Evolutionary conservation across 1,284 basidiomycete species (phyloP), one percentile per base, ranked within the genome.

Genomic region (Fomitiporia mediterranea): DNA sequence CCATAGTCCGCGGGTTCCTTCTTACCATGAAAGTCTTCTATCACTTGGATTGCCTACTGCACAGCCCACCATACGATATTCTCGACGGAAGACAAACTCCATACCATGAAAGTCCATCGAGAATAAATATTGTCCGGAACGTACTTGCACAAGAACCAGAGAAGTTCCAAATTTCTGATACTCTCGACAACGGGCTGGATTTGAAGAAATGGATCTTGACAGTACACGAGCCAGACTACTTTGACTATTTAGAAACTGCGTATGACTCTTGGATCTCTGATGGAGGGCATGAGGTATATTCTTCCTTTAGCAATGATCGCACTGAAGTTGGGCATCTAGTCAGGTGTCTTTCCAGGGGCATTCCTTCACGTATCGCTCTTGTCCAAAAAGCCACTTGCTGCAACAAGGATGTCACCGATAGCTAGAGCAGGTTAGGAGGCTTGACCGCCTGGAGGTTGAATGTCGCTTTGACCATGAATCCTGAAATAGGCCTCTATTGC

Each of bases 401-500:
- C 53, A 23, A 55, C 52, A 7, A 34, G 49, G 15, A 34, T 63
- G 32, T 44, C 30, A 28, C 62, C 66, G 3, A 63, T 70, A 17
- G 67, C 68, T 19, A 66, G 65, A 65, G 66, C 68, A 51, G 70
- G 69, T 68, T 8, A 53, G 67, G 50, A 1, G 19, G n/a, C 11
- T n/a, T 39, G 8, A 35, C n/a, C n/a, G n/a, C n/a, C n/a, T n/a
- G n/a, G n/a, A n/a, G n/a, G n/a, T n/a, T n/a, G n/a, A n/a, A n/a
- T n/a, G n/a, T n/a, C n/a, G n/a, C n/a, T n/a, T n/a, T n/a, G n/a
- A n/a, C n/a, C n/a, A n/a, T n/a, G n/a, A n/a, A n/a, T n/a, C n/a
- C n/a, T n/a, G n/a, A n/a, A n/a, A 2, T n/a, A 72, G 72, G 71
- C 4, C 61, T 66, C 42, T 70, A 69, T 59, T 71, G 67, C 38